Base-by-base conservation (phyloP, 257 asterid species). In the Lithospermum erythrorhizon region DNA sequence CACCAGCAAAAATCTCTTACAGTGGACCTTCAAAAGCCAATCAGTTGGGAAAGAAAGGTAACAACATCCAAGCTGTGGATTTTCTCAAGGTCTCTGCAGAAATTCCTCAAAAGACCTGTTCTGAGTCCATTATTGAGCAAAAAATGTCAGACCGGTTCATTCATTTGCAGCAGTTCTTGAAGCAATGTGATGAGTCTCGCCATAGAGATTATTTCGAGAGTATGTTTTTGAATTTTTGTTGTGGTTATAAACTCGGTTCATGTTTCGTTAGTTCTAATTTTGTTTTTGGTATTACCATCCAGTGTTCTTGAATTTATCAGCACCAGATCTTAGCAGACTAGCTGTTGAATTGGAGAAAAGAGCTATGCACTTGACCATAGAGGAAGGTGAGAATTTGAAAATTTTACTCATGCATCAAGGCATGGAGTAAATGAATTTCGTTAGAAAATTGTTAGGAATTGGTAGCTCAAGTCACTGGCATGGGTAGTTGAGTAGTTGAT, bases 341-440 rank as follows among this genome's bases (percentile, higher is more conserved):
- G 98, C 98, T 4, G 79, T 78, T 72, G 94, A 76, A 37, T 69
- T 87, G 78, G 98, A 87, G 84, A 82, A 71, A 64, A 78, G 93
- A 75, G 78, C 87, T 52, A 82, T 78, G 65, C 84, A 82, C 72
- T 79, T 84, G 78, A 63, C 82, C 49, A 53, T 81, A 20, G 95
- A 85, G 41, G 98, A 91, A 81, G 87, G 98, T 90, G 80, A 58
- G 24, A 41, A 60, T 41, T 61, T 22, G 17, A 21, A 63, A 58
- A 21, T 8, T 58, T 24, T 21, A 35, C 6, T 23, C 21, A 2
- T 19, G 6, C 45, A 7, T 35, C 45, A 35, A 18, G 14, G 11
- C 2, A 53, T 53, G 57, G 57, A 18, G 4, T 20, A 53, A 53
- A 19, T 6, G 23, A 53, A 9, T n/a, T 19, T 7, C 6, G 41